Evolutionary conservation across 345 rosid genomes (phyloP).

Genomic region (Gossypium raimondii): DNA sequence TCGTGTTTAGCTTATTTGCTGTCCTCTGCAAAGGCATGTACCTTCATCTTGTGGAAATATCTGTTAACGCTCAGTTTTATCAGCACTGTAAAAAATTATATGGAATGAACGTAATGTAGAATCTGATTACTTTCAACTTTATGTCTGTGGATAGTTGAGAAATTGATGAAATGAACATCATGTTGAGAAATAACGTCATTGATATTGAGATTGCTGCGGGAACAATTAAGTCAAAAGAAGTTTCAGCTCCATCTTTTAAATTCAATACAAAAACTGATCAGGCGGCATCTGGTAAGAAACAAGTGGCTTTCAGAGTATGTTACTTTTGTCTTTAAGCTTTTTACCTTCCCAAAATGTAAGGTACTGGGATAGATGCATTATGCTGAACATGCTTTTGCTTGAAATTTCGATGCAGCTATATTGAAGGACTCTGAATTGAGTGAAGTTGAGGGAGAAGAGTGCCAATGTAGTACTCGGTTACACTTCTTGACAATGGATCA

Average conservation of each 20-base stretch:
- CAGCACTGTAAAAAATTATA: no score
- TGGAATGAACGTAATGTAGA: no score
- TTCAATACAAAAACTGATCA: constrained; percentile 69
- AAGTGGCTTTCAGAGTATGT: not conserved
- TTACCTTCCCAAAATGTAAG: not conserved
- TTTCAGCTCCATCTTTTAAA: constrained; percentile 57
- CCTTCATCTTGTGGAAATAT: no score
- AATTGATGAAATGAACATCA: no score
- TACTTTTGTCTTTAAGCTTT: not conserved
- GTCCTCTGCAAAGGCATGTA: no score
- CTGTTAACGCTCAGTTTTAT: not conserved
- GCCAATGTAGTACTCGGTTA: constrained; percentile 82
- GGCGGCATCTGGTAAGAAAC: constrained; percentile 62
- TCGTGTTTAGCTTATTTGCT: not conserved
- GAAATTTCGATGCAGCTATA: constrained; percentile 47
- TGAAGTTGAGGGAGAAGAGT: constrained; percentile 88
- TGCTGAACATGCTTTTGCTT: constrained; percentile 9
- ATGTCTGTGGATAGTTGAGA: no score
- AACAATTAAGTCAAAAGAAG: constrained; percentile 74
- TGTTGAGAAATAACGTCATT: not conserved
- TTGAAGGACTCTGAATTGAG: constrained; percentile 77
- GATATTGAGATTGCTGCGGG: constrained; percentile 38
- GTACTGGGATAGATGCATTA: constrained; percentile 1
- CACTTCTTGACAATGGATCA: constrained; percentile 75
- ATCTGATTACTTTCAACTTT: no score